phyloP scores from a whole-genome alignment of 306 rosid species.

The Castanea mollissima region DNA sequence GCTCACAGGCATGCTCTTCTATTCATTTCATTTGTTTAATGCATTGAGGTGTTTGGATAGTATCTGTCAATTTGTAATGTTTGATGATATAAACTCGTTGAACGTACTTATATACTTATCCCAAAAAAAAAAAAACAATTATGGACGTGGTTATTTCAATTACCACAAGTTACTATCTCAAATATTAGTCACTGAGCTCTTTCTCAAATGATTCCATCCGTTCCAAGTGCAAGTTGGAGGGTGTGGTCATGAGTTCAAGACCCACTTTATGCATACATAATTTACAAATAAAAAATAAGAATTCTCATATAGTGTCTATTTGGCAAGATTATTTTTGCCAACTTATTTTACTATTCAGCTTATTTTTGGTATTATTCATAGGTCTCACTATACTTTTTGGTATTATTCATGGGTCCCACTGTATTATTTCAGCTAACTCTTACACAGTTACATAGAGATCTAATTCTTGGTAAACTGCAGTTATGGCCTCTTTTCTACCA shows the following conservation, averaged over 20 bases:
- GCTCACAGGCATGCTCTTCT: slow-evolving; percentile 77
- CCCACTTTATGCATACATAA: too few species aligned
- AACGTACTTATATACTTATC: background rate
- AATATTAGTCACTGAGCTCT: background rate
- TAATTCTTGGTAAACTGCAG: slow-evolving; percentile 48
- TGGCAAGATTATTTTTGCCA: too few species aligned
- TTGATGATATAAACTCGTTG: background rate
- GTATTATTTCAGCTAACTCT: background rate
- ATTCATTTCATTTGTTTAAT: background rate
- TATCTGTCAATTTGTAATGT: background rate
- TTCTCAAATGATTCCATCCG: too few species aligned
- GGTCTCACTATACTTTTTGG: too few species aligned
- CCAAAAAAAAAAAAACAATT: too few species aligned
- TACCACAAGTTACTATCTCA: background rate
- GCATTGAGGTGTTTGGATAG: too few species aligned
- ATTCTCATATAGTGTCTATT: background rate
- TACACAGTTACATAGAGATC: background rate
- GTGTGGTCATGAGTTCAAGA: too few species aligned
- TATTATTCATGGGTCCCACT: too few species aligned
- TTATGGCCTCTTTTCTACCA: slow-evolving; percentile 94
- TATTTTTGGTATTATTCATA: too few species aligned
- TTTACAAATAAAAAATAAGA: too few species aligned
- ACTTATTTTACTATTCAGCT: too few species aligned
- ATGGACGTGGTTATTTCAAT: background rate
- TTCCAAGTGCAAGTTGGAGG: too few species aligned